phyloP scores from a whole-genome alignment of 2,329 filamentous ascomycete genomes.

The Didymella arachidicola region DNA sequence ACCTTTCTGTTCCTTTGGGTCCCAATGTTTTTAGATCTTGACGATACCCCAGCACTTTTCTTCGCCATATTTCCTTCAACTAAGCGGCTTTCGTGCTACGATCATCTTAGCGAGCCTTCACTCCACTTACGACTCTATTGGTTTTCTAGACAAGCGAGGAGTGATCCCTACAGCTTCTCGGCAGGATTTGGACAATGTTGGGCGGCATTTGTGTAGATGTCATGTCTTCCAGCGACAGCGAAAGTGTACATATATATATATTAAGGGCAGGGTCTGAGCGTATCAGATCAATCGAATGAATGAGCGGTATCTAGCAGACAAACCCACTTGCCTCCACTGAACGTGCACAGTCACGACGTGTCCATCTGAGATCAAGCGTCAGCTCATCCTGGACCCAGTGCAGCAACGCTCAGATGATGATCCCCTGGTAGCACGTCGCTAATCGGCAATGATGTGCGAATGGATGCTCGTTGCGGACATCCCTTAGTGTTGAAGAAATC shows the following conservation, averaged over 20 bases:
- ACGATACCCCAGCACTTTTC: slow-evolving; percentile 22
- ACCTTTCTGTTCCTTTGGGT: slow-evolving; percentile 7
- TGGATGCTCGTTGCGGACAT: not conserved
- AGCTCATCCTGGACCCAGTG: slow-evolving; percentile 1
- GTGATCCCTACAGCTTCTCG: not conserved
- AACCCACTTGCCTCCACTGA: slow-evolving; percentile 2
- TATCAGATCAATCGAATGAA: slow-evolving; percentile 3
- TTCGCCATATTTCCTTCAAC: slow-evolving; percentile 6
- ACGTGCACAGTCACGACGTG: not conserved
- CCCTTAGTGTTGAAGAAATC: not conserved
- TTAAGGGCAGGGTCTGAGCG: slow-evolving; percentile 6
- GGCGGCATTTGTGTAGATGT: slow-evolving; percentile 9
- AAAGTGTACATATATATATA: slow-evolving; percentile 11
- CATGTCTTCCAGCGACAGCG: slow-evolving; percentile 3
- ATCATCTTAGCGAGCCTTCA: slow-evolving; percentile 12
- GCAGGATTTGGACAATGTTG: not conserved
- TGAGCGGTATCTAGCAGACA: not conserved
- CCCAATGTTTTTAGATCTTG: slow-evolving; percentile 17
- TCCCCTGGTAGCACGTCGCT: slow-evolving; percentile 1
- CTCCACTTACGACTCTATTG: slow-evolving; percentile 1
- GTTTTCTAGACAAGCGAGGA: not conserved
- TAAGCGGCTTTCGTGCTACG: slow-evolving; percentile 7
- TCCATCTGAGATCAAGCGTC: not conserved
- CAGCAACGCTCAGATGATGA: slow-evolving; percentile 3
- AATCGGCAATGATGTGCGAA: not conserved